Conservation (phyloP, 2,329 filamentous ascomycete genomes). For the Clarireedia paspali region DNA sequence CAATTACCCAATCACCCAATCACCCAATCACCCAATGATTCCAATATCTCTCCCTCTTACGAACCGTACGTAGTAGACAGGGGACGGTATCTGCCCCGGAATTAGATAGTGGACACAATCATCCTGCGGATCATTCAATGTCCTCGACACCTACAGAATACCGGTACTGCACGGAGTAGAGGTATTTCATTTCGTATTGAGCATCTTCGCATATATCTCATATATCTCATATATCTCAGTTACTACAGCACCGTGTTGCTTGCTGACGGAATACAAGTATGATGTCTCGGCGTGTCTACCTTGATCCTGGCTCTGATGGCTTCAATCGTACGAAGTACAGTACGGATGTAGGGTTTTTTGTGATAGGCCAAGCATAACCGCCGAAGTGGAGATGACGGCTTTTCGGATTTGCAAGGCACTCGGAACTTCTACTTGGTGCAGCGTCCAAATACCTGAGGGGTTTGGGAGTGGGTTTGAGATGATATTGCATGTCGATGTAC, state of each 20-base stretch:
- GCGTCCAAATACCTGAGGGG: background rate
- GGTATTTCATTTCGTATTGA: too few relatives aligned
- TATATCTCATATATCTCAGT: background rate
- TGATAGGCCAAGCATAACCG: slow-evolving; percentile 7
- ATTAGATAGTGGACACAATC: too few relatives aligned
- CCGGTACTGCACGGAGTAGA: background rate
- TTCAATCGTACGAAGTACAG: background rate
- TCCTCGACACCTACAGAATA: background rate
- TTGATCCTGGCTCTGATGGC: slow-evolving; percentile 6
- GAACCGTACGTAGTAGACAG: too few relatives aligned
- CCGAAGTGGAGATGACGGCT: slow-evolving; percentile 5
- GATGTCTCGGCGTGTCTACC: background rate
- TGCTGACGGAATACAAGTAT: background rate
- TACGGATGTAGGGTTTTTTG: background rate
- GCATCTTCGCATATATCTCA: background rate
- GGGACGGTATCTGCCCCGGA: too few relatives aligned
- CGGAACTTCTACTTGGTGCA: background rate
- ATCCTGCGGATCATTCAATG: background rate
- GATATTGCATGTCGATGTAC: too few relatives aligned
- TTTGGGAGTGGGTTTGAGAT: background rate
- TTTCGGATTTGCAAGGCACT: background rate
- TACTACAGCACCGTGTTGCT: background rate
- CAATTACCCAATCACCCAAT: too few relatives aligned
- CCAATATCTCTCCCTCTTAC: too few relatives aligned
- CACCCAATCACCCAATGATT: too few relatives aligned